Evolutionary conservation across 2,329 filamentous ascomycete genomes (phyloP), one percentile per base, ranked within the genome.

Genomic region (Fusarium sp.): DNA sequence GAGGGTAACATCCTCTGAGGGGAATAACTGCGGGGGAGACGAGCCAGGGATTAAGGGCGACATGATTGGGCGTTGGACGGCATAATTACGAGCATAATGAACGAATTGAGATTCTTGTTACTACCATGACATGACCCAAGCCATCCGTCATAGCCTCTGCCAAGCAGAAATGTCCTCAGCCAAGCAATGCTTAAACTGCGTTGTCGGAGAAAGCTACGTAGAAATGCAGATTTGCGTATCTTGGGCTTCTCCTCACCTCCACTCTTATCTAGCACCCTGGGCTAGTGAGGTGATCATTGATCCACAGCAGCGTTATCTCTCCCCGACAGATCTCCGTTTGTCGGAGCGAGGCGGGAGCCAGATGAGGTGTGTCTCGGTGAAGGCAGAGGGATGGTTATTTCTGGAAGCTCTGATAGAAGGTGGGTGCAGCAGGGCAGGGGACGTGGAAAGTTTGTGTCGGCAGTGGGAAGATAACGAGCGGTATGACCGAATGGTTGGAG

Each of bases 371-470:
- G 58, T 54, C 41, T 69, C 65, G 66, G 66, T 69, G 65, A 69
- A 37, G 54, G 29, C 8, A 48, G 42, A 58, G n/a, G 48, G 19
- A 27, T 46, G 4, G 19, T 48, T 69, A 63, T 58, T 69, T 69
- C 66, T 69, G 59, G 66, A 69, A 69, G 66, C 16, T 51, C 49
- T 69, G 35, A 69, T 69, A 58, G 66, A 69, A 68, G 65, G 56
- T 63, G 46, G 62, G 46, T 10, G 46, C 15, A 42, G 15, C 41
- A 46, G 25, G 19, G 44, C 44, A 27, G 33, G 49, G 49, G 23
- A 31, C 23, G 21, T 41, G 42, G 44, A 37, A 23, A 39, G 49
- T 54, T 29, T 54, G 27, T n/a, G 27, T 39, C n/a, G 33, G 38
- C n/a, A 42, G 14, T 33, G 33, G 5, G 58, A 27, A 45, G 46